These are phyloP conservation scores for Arxiozyma bovina DNA, from an alignment of 1,139 yeast species.

Conservation along the genomic window DNA sequence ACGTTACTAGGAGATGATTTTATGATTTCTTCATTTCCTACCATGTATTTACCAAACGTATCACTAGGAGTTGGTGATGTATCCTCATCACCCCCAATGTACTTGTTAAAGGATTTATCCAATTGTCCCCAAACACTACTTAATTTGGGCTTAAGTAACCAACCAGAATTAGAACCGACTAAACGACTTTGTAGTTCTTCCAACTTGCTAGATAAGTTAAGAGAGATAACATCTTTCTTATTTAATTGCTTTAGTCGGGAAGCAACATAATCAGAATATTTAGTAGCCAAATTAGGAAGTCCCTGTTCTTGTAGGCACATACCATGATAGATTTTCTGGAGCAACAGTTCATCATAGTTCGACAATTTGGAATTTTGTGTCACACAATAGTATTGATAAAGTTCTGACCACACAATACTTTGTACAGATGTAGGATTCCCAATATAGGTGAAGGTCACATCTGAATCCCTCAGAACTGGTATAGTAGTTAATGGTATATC, in stretches of 20 bases:
- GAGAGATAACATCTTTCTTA: conserved; percentile 16
- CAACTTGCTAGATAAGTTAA: conserved; percentile 17
- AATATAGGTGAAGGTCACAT: conserved; percentile 20
- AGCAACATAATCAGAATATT: conserved; percentile 23
- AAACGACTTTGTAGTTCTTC: conserved; percentile 22
- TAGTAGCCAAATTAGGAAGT: conserved; percentile 22
- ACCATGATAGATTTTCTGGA: conserved; percentile 28
- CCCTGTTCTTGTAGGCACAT: conserved; percentile 26
- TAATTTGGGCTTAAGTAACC: conserved; percentile 63
- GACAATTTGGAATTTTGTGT: conserved; percentile 16
- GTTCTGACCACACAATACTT: conserved; percentile 37
- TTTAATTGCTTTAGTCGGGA: conserved; percentile 17
- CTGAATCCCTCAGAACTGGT: conserved; percentile 18
- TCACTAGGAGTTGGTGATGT: conserved; percentile 36
- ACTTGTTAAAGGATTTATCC: conserved; percentile 69
- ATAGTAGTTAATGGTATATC: conserved; percentile 38
- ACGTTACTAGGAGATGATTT: not conserved
- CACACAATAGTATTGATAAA: conserved; percentile 47
- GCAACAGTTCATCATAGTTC: conserved; percentile 18
- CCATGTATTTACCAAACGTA: conserved; percentile 60
- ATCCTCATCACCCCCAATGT: conserved; percentile 79
- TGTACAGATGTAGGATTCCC: conserved; percentile 24
- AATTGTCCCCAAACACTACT: conserved; percentile 84
- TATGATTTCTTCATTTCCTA: not conserved
- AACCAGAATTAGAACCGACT: conserved; percentile 23